Evolutionary conservation across 768 basidiomycete species (phyloP).

Genomic region (Heimioporus sp.): DNA sequence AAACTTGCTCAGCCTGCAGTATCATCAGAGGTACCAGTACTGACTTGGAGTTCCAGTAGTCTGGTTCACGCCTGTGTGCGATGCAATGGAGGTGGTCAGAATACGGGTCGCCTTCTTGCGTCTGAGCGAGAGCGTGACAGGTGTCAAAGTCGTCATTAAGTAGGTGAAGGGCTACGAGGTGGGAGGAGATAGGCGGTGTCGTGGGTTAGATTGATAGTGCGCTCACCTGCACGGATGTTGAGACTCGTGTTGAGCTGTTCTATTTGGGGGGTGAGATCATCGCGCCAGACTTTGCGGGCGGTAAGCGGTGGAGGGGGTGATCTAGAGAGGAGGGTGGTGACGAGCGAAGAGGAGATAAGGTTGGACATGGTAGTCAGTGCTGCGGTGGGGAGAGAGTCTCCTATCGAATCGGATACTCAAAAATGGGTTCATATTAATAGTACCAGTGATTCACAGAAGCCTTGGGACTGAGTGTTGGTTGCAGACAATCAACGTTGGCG

Average conservation of each 20-base stretch:
- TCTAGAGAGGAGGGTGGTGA: constrained; percentile 8
- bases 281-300: constrained; percentile 13
- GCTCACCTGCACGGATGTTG: constrained; percentile 5
- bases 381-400: too few species aligned
- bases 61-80: constrained; percentile 23
- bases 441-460: too few species aligned
- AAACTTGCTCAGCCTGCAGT: constrained; percentile 9
- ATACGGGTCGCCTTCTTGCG: constrained; percentile 18
- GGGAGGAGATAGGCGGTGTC: too few species aligned
- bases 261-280: constrained; percentile 13
- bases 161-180: too few species aligned
- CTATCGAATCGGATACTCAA: too few species aligned
- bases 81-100: constrained; percentile 22
- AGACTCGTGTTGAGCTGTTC: constrained; percentile 13
- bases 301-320: constrained; percentile 13
- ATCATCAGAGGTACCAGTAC: too few species aligned
- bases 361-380: neutral
- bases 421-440: too few species aligned
- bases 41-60: neutral
- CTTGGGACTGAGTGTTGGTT: too few species aligned
- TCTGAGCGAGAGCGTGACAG: neutral
- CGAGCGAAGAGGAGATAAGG: constrained; percentile 7
- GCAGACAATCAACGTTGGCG: too few species aligned
- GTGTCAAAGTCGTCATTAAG: too few species aligned
- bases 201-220: too few species aligned